phyloP scores from a whole-genome alignment of 2,329 filamentous ascomycete species.

The Pseudocercospora eumusae region DNA sequence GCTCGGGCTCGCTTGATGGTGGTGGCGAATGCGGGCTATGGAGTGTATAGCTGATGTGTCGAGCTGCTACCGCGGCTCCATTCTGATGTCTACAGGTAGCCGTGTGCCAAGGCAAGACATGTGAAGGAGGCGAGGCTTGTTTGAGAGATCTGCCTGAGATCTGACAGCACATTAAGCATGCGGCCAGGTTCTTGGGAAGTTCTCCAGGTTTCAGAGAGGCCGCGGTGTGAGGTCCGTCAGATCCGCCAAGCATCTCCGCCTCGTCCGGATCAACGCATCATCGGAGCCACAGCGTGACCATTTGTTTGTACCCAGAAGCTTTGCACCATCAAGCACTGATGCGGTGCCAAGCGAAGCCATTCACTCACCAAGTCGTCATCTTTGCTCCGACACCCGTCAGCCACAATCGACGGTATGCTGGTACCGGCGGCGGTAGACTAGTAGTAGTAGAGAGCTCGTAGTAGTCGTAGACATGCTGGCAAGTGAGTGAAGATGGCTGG shows the following conservation, averaged over 20 bases:
- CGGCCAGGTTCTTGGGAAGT: background rate
- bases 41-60: background rate
- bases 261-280: conserved; percentile 8
- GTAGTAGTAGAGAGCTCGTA: too few relatives aligned
- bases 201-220: conserved; percentile 5
- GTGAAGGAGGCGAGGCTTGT: background rate
- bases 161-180: background rate
- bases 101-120: conserved; percentile 4
- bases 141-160: conserved; percentile 3
- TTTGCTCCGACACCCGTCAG: background rate
- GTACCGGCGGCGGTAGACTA: conserved; percentile 5
- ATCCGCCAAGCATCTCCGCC: background rate
- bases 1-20: background rate
- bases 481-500: background rate
- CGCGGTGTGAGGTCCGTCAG: background rate
- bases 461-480: background rate
- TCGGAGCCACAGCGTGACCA: background rate
- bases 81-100: too few relatives aligned
- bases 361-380: conserved; percentile 17
- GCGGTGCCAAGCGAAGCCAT: conserved; percentile 10
- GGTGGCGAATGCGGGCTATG: background rate
- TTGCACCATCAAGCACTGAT: background rate
- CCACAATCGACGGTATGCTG: background rate
- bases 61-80: background rate
- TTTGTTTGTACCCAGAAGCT: conserved; percentile 3